A percentile compares a stretch with the other conserved stretches of the same genome.
Evolutionary conservation across 441 rosid genomes (phyloP).

Genomic region (Lepidium campestre): DNA sequence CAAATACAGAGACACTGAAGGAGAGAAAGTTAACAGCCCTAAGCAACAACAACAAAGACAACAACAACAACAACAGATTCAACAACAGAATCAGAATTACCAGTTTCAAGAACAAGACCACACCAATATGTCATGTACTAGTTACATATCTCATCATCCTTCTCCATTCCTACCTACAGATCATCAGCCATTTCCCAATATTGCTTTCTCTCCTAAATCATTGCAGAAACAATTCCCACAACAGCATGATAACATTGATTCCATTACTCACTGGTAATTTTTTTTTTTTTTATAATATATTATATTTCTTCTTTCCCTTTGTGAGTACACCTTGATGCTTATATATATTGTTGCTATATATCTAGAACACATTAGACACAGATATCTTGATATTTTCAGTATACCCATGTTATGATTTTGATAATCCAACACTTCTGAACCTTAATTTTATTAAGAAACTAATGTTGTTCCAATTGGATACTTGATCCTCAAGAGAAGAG

Average conservation of each 20-base stretch:
- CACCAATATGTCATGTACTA: constrained; percentile 30
- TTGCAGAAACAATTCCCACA: constrained; percentile 55
- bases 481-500: background rate
- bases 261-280: constrained; percentile 50
- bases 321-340: constrained; percentile 5
- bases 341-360: constrained; percentile 1
- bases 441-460: background rate
- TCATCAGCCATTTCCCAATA: constrained; percentile 43
- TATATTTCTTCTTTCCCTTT: background rate
- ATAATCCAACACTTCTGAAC: background rate
- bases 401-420: background rate
- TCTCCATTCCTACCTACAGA: constrained; percentile 36
- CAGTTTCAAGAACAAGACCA: constrained; percentile 34
- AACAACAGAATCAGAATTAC: constrained; percentile 23
- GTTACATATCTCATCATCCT: constrained; percentile 43
- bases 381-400: background rate
- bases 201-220: constrained; percentile 49
- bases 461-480: background rate
- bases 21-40: constrained; percentile 59
- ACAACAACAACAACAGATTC: constrained; percentile 22
- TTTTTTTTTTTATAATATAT: background rate
- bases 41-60: constrained; percentile 48
- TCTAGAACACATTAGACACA: constrained; percentile 3
- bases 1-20: constrained; percentile 68
- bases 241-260: constrained; percentile 62